phyloP scores from a whole-genome alignment of 2,329 filamentous ascomycete genomes.

The Hawksworthiomyces lignivorus region DNA sequence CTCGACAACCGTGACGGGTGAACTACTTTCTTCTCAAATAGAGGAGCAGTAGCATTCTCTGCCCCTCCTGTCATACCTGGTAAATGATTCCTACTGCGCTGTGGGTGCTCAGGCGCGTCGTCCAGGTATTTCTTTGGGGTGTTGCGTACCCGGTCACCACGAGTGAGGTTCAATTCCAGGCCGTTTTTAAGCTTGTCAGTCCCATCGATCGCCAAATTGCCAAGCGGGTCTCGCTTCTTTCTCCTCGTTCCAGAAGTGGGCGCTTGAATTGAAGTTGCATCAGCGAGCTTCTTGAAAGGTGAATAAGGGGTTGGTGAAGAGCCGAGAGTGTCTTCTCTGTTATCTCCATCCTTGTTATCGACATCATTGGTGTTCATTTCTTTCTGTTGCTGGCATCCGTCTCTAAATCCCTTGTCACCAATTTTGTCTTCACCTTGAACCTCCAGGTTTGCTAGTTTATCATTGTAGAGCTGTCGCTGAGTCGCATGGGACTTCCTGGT shows the following conservation, averaged over 20 bases:
- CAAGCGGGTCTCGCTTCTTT: constrained; percentile 12
- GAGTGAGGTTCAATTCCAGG: constrained; percentile 39
- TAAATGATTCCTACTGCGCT: background rate
- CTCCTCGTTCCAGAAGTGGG: constrained; percentile 7
- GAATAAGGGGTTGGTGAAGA: constrained; percentile 15
- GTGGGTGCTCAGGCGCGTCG: too few species aligned
- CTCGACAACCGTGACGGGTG: too few species aligned
- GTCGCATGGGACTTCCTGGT: too few species aligned
- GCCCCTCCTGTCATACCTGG: background rate
- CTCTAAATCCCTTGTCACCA: too few species aligned
- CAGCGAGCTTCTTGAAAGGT: constrained; percentile 8
- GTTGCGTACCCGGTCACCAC: constrained; percentile 22
- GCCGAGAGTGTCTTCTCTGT: too few species aligned
- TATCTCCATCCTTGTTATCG: too few species aligned
- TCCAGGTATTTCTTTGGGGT: constrained; percentile 12
- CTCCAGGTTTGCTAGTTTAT: too few species aligned
- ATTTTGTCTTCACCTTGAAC: too few species aligned
- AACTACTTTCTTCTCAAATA: background rate
- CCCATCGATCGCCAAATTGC: constrained; percentile 12
- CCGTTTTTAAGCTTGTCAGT: constrained; percentile 42
- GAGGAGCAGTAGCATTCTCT: background rate
- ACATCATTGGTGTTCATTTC: too few species aligned
- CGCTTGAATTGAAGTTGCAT: background rate
- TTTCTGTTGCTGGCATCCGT: too few species aligned
- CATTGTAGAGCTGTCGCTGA: too few species aligned